phyloP scores from a whole-genome alignment of 345 rosid genomes.

The Citrus hindsii region DNA sequence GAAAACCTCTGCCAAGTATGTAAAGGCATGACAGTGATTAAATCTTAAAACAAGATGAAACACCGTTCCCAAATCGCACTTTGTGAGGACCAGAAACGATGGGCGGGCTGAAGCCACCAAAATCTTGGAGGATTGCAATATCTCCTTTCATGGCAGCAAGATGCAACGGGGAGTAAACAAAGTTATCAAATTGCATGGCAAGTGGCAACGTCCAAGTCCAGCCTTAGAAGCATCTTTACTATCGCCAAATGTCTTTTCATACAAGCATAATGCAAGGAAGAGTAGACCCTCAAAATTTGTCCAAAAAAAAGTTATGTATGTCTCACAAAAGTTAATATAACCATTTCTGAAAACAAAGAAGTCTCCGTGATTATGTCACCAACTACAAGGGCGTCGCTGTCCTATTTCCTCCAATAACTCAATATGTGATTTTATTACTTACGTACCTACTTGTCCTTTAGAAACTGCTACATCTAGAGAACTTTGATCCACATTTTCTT shows the following conservation, averaged over 20 bases:
- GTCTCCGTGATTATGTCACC: too few relatives aligned
- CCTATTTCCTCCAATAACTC: too few relatives aligned
- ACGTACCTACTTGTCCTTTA: background rate
- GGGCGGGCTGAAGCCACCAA: background rate
- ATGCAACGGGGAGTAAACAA: conserved; percentile 6
- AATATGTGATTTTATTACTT: too few relatives aligned
- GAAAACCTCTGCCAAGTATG: background rate
- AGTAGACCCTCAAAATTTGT: background rate
- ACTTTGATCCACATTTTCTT: background rate
- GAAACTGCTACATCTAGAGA: conserved; percentile 9
- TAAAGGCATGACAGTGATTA: background rate
- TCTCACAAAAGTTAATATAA: too few relatives aligned
- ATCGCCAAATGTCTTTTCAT: background rate
- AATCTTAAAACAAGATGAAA: conserved; percentile 7
- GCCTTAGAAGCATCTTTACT: background rate
- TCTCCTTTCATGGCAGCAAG: conserved; percentile 13
- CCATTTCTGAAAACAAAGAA: too few relatives aligned
- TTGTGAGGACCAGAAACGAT: background rate
- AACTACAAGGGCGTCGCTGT: too few relatives aligned
- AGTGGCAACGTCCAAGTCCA: background rate
- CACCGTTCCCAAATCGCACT: background rate
- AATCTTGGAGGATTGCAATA: background rate
- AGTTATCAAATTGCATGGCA: background rate
- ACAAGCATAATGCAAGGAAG: conserved; percentile 12
- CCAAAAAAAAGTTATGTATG: too few relatives aligned